A percentile compares a stretch with the other conserved stretches of the same genome.
phyloP scores from a whole-genome alignment of 2,329 filamentous ascomycete species.

The Trichophaea hybrida region DNA sequence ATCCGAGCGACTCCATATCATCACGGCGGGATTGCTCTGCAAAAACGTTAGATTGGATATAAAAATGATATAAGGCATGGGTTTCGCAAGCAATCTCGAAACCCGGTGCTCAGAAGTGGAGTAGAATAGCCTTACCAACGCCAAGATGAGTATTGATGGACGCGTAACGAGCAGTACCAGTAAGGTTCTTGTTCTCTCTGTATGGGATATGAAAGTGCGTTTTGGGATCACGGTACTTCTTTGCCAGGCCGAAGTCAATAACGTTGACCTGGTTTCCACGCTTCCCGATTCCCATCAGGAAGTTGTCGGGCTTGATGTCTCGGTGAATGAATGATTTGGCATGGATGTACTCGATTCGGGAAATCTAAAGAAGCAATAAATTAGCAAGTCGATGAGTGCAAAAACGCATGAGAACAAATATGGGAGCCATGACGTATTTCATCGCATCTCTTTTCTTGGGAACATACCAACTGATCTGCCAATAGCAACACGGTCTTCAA shows the following conservation, averaged over 20 bases:
- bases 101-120: constrained; percentile 10
- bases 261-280: constrained; percentile 99
- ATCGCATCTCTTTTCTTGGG: not conserved
- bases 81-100: not conserved
- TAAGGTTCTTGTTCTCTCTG: constrained; percentile 99
- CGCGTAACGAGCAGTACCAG: constrained; percentile 93
- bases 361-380: constrained; percentile 43
- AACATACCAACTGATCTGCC: constrained; percentile 57
- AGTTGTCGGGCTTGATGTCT: constrained; percentile 99
- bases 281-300: constrained; percentile 66
- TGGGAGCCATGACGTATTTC: not conserved
- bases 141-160: constrained; percentile 98
- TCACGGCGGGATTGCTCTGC: constrained; percentile 94
- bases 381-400: not conserved
- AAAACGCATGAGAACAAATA: not conserved
- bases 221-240: constrained; percentile 99
- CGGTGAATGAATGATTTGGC: constrained; percentile 99
- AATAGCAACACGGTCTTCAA: constrained; percentile 94
- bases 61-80: not conserved
- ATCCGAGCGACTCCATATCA: constrained; percentile 97
- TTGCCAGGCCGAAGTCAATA: constrained; percentile 96
- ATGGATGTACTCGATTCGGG: constrained; percentile 95
- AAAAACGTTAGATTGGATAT: not conserved
- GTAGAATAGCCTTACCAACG: constrained; percentile 49
- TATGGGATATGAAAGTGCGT: constrained; percentile 99